Evolutionary conservation across 1,139 yeast species (phyloP).

Genomic region (Cylindricascospora bacillispora): DNA sequence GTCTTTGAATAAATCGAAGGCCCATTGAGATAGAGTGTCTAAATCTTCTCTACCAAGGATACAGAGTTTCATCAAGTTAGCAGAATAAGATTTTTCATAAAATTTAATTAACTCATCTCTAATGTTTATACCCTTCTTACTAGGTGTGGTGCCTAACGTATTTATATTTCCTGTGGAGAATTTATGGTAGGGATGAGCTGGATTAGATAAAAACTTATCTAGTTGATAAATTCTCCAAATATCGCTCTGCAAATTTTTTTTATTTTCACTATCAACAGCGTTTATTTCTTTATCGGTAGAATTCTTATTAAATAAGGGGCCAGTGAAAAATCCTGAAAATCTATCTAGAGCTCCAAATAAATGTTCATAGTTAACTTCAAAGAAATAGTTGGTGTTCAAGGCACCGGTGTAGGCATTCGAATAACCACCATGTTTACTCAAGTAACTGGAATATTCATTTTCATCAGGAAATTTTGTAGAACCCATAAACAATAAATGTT

Average conservation of each 20-base stretch:
- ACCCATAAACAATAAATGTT: conserved; percentile 94
- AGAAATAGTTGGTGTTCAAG: conserved; percentile 82
- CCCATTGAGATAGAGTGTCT: conserved; percentile 61
- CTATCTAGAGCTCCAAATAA: conserved; percentile 83
- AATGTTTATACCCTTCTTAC: conserved; percentile 38
- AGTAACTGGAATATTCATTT: conserved; percentile 70
- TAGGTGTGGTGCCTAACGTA: conserved; percentile 50
- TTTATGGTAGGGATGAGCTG: conserved; percentile 58
- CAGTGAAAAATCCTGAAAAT: conserved; percentile 82
- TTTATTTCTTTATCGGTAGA: conserved; percentile 87
- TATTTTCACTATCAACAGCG: conserved; percentile 94
- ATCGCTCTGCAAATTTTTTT: conserved; percentile 84
- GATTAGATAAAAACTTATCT: conserved; percentile 61
- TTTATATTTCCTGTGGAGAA: conserved; percentile 62
- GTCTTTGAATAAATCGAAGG: conserved; percentile 48
- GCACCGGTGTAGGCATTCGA: conserved; percentile 83
- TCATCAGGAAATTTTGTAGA: conserved; percentile 84
- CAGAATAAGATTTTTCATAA: conserved; percentile 48
- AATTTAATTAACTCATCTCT: conserved; percentile 54
- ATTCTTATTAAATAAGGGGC: conserved; percentile 66
- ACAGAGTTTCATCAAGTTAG: conserved; percentile 79
- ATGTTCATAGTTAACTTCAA: conserved; percentile 66
- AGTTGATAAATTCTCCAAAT: conserved; percentile 80
- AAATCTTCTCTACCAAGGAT: conserved; percentile 72
- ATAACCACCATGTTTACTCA: conserved; percentile 57